A percentile compares a stretch with the other conserved stretches of the same genome.
These are phyloP conservation scores for Coemansia sp. DNA, from an alignment of 192 early-diverging fungal genomes.

Conservation along the genomic window DNA sequence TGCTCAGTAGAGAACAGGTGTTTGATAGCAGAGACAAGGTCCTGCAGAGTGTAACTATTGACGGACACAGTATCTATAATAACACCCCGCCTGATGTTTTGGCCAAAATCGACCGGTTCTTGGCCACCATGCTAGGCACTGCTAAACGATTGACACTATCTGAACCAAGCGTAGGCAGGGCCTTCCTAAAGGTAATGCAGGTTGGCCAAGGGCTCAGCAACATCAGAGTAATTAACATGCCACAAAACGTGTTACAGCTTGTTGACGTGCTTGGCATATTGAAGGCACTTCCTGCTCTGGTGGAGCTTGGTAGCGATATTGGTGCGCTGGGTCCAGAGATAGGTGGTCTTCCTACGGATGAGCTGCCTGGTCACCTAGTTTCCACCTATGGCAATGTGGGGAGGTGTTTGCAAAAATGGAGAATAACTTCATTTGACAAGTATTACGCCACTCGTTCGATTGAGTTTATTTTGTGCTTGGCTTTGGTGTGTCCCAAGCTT, in stretches of 20 bases:
- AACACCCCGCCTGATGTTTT: neutral
- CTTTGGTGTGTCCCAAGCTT: neutral
- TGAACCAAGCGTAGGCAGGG: no score
- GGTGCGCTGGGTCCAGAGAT: neutral
- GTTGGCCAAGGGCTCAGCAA: neutral
- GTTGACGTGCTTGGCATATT: neutral
- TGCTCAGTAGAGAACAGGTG: neutral
- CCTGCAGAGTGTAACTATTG: neutral
- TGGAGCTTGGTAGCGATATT: neutral
- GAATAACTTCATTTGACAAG: neutral
- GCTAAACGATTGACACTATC: no score
- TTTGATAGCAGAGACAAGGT: neutral
- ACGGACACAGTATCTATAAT: no score
- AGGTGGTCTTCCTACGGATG: neutral
- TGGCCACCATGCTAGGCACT: no score
- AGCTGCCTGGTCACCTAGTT: neutral
- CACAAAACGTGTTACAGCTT: no score
- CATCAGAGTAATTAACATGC: neutral
- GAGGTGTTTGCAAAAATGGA: neutral
- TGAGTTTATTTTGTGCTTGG: neutral
- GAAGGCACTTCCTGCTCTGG: neutral
- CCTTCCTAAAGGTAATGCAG: neutral
- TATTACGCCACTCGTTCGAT: neutral
- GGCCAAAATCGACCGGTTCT: neutral
- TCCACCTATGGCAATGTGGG: neutral